These are phyloP conservation scores for Moesziomyces sp. DNA, from an alignment of 1,284 basidiomycete genomes.

Conservation along the genomic window DNA sequence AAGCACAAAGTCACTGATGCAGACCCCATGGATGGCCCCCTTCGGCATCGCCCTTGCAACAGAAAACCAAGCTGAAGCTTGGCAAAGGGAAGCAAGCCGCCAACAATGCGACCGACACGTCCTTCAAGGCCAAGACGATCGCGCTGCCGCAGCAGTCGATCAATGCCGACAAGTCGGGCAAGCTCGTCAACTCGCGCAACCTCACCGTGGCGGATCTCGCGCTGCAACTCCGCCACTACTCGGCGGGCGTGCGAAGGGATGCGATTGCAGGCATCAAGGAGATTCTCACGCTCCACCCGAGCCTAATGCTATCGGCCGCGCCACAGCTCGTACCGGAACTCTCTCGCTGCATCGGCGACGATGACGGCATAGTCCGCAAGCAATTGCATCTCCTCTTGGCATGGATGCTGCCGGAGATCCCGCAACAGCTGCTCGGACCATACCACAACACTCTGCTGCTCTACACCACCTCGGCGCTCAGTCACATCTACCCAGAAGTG, in stretches of 20 bases:
- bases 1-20: not conserved
- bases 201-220: conserved; percentile 83
- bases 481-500: conserved; percentile 93
- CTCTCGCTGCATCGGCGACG: conserved; percentile 76
- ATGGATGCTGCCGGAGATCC: conserved; percentile 79
- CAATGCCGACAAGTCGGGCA: conserved; percentile 53
- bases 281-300: conserved; percentile 77
- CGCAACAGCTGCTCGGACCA: conserved; percentile 74
- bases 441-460: conserved; percentile 77
- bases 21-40: not conserved
- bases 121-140: conserved; percentile 83
- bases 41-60: not conserved
- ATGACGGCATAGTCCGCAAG: conserved; percentile 72
- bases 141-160: conserved; percentile 58
- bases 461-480: conserved; percentile 90
- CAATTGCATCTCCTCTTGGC: conserved; percentile 70
- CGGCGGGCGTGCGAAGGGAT: conserved; percentile 79
- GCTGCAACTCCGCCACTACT: conserved; percentile 85
- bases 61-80: conserved; percentile 96
- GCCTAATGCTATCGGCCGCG: conserved; percentile 74
- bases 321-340: conserved; percentile 77
- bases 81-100: conserved; percentile 89
- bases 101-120: conserved; percentile 90
- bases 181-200: conserved; percentile 68
- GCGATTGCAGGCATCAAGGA: conserved; percentile 84